Base-by-base conservation (phyloP, 2,329 filamentous ascomycete genomes). In the Trichoderma citrinoviride region DNA sequence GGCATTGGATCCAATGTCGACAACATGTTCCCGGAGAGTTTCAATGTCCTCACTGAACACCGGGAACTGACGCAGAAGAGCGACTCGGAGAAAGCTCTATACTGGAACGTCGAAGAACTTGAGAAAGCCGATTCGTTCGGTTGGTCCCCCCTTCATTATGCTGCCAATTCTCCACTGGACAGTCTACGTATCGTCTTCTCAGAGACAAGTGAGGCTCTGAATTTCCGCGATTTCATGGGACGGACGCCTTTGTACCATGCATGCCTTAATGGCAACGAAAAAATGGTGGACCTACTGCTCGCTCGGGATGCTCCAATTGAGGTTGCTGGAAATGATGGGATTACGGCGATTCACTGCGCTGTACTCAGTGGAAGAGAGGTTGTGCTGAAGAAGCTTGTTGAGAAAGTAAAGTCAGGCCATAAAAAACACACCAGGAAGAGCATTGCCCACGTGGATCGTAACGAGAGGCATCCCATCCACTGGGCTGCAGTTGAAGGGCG, bases 91-190 rank as follows among this genome's bases (percentile, higher is more conserved):
- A 12, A 8, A 12, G 19, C 7, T 3, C 17, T 23, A 3, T n/a
- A 8, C 3, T 19, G 3, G 52, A 3, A 25, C 12, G 7, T 21
- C 5, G 12, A 56, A 41, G 12, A 10, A 14, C 15, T 64, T 4
- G 21, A 46, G 5, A 56, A 23, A n/a, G 7, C 7, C 4, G 62
- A 65, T 25, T 21, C 37, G 7, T 50, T 49, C 1, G 62, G 44
- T 5, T 65, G 55, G 62, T 49, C 62, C 10, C 62, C 46, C 2
- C 62, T 65, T 15, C 62, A 65, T 25, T 65, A 65, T 50, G 53
- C 53, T 25, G 62, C 62, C n/a, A 40, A 27, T 10, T 27, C 29
- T 19, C 23, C 41, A 8, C 14, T 7, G n/a, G 10, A 47, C 5
- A 19, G 12, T 8, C 37, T 49, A 25, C 15, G 23, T 4, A 21